phyloP scores from a whole-genome alignment of 2,329 filamentous ascomycete genomes.

The Sporothrix euskadiensis region DNA sequence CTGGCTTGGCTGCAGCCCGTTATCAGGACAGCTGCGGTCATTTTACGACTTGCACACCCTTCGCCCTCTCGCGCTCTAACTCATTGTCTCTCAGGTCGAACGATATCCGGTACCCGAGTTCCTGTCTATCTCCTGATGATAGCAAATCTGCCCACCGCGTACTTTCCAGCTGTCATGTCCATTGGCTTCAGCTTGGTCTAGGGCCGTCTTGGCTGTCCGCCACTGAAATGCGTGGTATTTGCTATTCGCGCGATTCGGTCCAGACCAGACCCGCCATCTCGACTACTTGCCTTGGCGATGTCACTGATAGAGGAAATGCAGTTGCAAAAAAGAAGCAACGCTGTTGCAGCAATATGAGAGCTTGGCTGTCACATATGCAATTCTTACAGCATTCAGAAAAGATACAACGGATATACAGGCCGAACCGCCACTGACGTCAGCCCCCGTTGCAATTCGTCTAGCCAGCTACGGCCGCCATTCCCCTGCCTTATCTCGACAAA shows the following conservation, averaged over 20 bases:
- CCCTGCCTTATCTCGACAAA: constrained; percentile 22
- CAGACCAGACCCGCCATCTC: not conserved
- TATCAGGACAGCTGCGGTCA: not conserved
- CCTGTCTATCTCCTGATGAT: constrained; percentile 10
- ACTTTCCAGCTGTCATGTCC: not conserved
- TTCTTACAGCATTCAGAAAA: not conserved
- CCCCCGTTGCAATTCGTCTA: not conserved
- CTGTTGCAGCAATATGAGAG: not conserved
- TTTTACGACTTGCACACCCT: not conserved
- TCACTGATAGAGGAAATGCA: not conserved
- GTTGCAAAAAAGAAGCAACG: not conserved
- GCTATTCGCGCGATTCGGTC: not conserved
- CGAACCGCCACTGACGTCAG: not conserved
- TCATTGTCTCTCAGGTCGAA: not conserved
- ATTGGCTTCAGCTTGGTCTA: not conserved
- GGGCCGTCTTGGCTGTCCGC: constrained; percentile 3
- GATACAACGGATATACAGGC: not conserved
- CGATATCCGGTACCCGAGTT: not conserved
- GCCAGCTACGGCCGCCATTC: not conserved
- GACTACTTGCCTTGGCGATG: not conserved
- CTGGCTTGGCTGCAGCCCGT: not conserved
- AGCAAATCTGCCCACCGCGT: not conserved
- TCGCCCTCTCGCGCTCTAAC: not conserved
- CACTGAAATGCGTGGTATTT: constrained; percentile 3
- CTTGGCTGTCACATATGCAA: too few relatives aligned